Evolutionary conservation across 805 yeast species (phyloP).

Genomic region (Pichia insulana): DNA sequence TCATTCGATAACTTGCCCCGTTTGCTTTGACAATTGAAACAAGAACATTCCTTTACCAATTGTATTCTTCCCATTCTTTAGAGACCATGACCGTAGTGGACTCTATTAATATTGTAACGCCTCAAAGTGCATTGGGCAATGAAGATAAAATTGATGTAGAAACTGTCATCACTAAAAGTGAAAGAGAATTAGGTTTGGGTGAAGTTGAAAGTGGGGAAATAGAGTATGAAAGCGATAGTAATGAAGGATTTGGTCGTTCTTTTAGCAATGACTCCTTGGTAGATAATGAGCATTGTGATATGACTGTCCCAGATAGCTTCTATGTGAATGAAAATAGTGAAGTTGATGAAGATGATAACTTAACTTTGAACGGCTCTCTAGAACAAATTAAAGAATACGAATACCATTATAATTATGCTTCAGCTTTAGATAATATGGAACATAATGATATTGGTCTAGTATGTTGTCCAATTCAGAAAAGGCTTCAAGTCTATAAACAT

Average conservation of each 20-base stretch:
- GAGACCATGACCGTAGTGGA: background rate
- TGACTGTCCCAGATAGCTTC: background rate
- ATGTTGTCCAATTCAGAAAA: conserved; percentile 67
- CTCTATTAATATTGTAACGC: conserved; percentile 3
- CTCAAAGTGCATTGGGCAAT: conserved; percentile 2
- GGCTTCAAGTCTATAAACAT: conserved; percentile 63
- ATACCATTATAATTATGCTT: conserved; percentile 22
- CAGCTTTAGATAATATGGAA: conserved; percentile 20
- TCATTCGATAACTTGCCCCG: too few relatives aligned
- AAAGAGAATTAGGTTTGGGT: background rate
- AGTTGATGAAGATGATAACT: background rate
- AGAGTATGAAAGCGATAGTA: background rate
- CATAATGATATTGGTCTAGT: conserved; percentile 49
- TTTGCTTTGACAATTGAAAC: too few relatives aligned
- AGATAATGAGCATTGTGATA: background rate
- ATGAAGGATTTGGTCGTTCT: background rate
- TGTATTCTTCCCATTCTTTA: background rate
- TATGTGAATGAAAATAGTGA: background rate
- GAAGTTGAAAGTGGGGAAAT: too few relatives aligned
- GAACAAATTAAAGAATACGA: conserved; percentile 6
- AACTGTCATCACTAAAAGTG: background rate
- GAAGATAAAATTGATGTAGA: conserved; percentile 5
- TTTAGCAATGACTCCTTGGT: too few relatives aligned
- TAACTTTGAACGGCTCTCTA: background rate
- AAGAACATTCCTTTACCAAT: background rate